phyloP scores from a whole-genome alignment of 169 alveolate species.

The Perkinsus marinus region DNA sequence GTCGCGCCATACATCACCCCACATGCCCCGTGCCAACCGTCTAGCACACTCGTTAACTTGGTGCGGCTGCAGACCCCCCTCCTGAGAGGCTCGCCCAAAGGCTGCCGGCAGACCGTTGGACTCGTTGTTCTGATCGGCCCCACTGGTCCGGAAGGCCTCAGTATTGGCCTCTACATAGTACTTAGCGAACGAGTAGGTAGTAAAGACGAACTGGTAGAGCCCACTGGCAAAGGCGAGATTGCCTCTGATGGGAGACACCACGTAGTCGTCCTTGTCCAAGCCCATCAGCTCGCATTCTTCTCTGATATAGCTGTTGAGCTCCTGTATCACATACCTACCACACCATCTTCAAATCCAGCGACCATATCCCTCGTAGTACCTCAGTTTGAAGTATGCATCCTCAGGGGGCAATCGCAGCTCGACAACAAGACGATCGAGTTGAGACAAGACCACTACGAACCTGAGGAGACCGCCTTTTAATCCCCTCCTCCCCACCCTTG shows the following conservation, averaged over 20 bases:
- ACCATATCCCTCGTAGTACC: slow-evolving; percentile 30
- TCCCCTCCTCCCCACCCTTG: not conserved
- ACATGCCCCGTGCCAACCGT: slow-evolving; percentile 38
- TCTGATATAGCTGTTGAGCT: slow-evolving; percentile 8
- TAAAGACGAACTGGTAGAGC: slow-evolving; percentile 75
- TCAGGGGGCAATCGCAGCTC: slow-evolving; percentile 94
- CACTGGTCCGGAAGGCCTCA: not conserved
- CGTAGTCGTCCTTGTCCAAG: slow-evolving; percentile 5
- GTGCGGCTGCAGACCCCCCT: not conserved
- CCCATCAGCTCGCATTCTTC: slow-evolving; percentile 7
- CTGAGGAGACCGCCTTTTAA: not conserved
- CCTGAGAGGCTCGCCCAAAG: not conserved
- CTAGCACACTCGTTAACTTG: not conserved
- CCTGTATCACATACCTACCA: not conserved
- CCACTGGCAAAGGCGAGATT: slow-evolving; percentile 91
- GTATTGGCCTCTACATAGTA: slow-evolving; percentile 42
- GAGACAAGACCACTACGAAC: slow-evolving; percentile 71
- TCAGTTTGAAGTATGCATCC: slow-evolving; percentile 94
- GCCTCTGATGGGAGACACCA: slow-evolving; percentile 73
- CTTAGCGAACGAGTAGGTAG: slow-evolving; percentile 79
- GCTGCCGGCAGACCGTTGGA: not conserved
- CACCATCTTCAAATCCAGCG: not conserved
- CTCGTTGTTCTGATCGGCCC: not conserved
- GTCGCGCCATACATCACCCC: slow-evolving; percentile 61
- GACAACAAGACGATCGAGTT: slow-evolving; percentile 87